These are phyloP conservation scores for Miscanthus lutarioriparius DNA, from an alignment of 176 grass and related monocot species.

Conservation along the genomic window DNA sequence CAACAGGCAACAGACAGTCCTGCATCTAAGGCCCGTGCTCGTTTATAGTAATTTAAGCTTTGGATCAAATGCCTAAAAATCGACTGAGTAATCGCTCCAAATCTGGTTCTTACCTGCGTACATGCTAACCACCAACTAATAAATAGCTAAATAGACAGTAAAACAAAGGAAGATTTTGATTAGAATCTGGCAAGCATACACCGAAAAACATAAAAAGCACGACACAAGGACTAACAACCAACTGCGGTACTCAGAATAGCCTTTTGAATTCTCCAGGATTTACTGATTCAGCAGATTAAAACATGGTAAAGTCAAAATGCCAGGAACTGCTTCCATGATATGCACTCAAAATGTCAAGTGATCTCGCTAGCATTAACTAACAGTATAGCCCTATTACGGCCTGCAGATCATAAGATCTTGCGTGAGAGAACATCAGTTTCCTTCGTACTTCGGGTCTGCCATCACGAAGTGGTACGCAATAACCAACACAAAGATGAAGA, in stretches of 20 bases:
- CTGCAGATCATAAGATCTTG: not conserved
- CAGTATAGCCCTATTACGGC: not conserved
- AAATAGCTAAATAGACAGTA: not conserved
- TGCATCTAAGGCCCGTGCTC: not conserved
- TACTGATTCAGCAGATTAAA: constrained; percentile 20
- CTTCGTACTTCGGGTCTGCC: constrained; percentile 80
- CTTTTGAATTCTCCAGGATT: not conserved
- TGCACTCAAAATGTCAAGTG: not conserved
- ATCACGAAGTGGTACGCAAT: constrained; percentile 86
- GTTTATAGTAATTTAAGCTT: too few species aligned
- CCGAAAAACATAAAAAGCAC: not conserved
- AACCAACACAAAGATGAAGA: constrained; percentile 85
- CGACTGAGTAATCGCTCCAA: not conserved
- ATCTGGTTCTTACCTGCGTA: not conserved
- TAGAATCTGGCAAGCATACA: not conserved
- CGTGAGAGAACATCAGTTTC: constrained; percentile 43
- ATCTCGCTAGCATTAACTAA: not conserved
- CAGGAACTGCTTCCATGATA: not conserved
- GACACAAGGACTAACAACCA: not conserved
- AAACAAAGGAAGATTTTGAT: not conserved
- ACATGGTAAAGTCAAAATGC: constrained; percentile 11
- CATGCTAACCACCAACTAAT: too few species aligned
- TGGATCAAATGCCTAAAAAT: not conserved
- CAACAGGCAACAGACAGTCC: not conserved
- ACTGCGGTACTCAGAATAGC: not conserved